phyloP scores from a whole-genome alignment of 768 basidiomycete genomes.

The Boletus insuetus region DNA sequence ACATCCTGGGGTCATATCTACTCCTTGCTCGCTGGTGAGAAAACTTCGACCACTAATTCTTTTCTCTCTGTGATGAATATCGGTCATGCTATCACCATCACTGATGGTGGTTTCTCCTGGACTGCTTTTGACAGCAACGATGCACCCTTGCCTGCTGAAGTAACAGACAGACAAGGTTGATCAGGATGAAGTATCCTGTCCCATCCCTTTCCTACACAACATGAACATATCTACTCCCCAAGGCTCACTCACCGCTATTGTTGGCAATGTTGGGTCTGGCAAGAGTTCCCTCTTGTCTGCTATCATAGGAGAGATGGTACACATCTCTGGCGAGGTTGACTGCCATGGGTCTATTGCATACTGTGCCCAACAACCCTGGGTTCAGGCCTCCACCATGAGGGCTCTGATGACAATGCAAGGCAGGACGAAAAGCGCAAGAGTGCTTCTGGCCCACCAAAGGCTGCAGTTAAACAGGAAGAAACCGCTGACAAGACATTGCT shows the following conservation, averaged over 20 bases:
- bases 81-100: slow-evolving; percentile 19
- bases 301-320: slow-evolving; percentile 29
- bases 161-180: slow-evolving; percentile 2
- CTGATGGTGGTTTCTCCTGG: slow-evolving; percentile 26
- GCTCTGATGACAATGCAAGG: background rate
- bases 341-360: slow-evolving; percentile 29
- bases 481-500: slow-evolving; percentile 13
- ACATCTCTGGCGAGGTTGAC: slow-evolving; percentile 23
- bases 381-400: slow-evolving; percentile 28
- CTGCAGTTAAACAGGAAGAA: slow-evolving; percentile 9
- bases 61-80: slow-evolving; percentile 3
- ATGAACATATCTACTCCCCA: slow-evolving; percentile 18
- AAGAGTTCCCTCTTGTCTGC: slow-evolving; percentile 31
- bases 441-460: slow-evolving; percentile 3
- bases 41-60: slow-evolving; percentile 1
- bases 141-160: background rate
- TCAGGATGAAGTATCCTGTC: slow-evolving; percentile 4
- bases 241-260: slow-evolving; percentile 27
- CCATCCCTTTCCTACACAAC: slow-evolving; percentile 18
- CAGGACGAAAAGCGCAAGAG: slow-evolving; percentile 25
- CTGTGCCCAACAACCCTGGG: slow-evolving; percentile 33
- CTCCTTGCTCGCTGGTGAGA: slow-evolving; percentile 25
- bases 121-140: slow-evolving; percentile 8
- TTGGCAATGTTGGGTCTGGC: slow-evolving; percentile 27
- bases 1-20: slow-evolving; percentile 31